These are phyloP conservation scores for Liriodendron chinense DNA, from an alignment of 164 flowering plant species.

Conservation along the genomic window DNA sequence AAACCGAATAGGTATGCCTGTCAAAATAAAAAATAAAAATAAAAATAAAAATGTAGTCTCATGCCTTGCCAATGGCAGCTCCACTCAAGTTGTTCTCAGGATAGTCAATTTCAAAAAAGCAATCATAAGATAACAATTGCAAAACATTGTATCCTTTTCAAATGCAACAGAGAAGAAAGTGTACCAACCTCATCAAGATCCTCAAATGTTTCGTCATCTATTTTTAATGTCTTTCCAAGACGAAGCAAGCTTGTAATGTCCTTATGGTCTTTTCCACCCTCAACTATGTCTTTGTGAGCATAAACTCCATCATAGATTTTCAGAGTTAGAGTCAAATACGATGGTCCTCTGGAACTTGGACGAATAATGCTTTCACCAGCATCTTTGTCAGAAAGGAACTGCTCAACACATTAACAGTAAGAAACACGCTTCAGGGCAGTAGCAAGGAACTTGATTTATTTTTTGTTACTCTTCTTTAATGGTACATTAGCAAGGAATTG, in stretches of 20 bases:
- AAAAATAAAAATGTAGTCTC: no score
- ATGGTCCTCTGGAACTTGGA: slow-evolving; percentile 91
- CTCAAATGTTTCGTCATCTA: slow-evolving; percentile 93
- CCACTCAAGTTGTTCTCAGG: no score
- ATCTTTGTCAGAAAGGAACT: slow-evolving; percentile 88
- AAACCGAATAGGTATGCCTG: no score
- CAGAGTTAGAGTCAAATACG: slow-evolving; percentile 74
- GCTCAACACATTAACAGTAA: slow-evolving; percentile 11
- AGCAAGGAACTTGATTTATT: no score
- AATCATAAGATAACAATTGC: no score
- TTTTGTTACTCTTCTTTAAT: no score
- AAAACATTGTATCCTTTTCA: neutral
- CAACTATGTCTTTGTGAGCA: slow-evolving; percentile 91
- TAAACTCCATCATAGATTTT: slow-evolving; percentile 89
- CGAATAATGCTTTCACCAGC: slow-evolving; percentile 89
- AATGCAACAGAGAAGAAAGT: neutral
- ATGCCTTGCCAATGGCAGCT: no score
- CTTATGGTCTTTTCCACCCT: slow-evolving; percentile 89
- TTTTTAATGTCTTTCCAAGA: slow-evolving; percentile 84
- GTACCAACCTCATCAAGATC: slow-evolving; percentile 80
- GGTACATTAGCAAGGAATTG: no score
- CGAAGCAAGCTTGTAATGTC: slow-evolving; percentile 94
- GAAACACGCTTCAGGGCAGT: no score
- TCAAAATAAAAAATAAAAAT: no score
- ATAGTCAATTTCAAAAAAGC: no score